phyloP scores from a whole-genome alignment of 1,284 basidiomycete genomes.

The Trametes sp. region DNA sequence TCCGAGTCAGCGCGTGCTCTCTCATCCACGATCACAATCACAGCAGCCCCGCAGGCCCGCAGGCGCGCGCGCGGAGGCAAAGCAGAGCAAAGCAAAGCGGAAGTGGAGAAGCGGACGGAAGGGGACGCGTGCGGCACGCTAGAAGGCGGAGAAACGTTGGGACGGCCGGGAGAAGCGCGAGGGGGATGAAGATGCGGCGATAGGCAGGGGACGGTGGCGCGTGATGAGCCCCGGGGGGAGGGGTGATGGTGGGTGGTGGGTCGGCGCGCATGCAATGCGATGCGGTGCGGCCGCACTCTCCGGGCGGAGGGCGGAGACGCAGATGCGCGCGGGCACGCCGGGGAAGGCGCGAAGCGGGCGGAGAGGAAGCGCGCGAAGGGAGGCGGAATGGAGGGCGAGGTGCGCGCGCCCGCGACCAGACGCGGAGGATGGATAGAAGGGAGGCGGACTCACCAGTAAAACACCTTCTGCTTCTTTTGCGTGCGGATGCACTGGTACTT shows the following conservation, averaged over 20 bases:
- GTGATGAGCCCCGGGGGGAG: neutral
- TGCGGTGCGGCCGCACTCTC: neutral
- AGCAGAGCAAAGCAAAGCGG: neutral
- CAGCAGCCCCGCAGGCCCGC: too few species aligned
- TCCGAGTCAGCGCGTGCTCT: neutral
- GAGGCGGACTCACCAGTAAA: constrained; percentile 77
- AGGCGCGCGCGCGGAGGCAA: too few species aligned
- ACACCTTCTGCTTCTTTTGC: constrained; percentile 96
- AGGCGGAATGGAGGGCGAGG: neutral
- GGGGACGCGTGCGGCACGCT: neutral
- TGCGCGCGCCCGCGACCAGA: neutral
- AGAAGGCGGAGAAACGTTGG: constrained; percentile 9
- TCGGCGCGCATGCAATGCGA: neutral
- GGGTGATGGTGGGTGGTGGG: too few species aligned
- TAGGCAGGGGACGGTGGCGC: constrained; percentile 4
- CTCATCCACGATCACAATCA: too few species aligned
- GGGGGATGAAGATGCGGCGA: constrained; percentile 1
- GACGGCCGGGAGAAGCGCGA: constrained; percentile 6
- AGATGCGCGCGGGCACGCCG: neutral
- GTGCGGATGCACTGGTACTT: constrained; percentile 95
- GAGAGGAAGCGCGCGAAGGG: neutral
- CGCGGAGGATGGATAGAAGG: neutral
- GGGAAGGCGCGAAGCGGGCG: neutral
- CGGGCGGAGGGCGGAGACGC: too few species aligned
- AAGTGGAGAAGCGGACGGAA: neutral